Conservation (phyloP, 768 basidiomycete species). For the Clitopilus passeckerianus region DNA sequence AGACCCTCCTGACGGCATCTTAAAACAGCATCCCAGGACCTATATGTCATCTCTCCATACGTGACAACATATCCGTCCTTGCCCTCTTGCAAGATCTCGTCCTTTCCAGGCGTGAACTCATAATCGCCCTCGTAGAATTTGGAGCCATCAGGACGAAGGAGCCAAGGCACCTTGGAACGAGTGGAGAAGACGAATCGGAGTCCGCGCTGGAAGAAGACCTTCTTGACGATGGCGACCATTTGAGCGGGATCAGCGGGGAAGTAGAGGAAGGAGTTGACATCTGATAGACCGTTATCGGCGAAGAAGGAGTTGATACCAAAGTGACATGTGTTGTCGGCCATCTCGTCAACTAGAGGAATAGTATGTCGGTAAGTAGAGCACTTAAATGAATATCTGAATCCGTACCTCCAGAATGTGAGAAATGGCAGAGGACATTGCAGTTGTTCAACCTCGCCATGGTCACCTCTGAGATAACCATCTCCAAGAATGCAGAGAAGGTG, state of each 20-base stretch:
- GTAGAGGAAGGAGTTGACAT: conserved; percentile 76
- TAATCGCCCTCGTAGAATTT: conserved; percentile 63
- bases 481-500: conserved; percentile 88
- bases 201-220: conserved; percentile 80
- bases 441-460: conserved; percentile 92
- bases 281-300: conserved; percentile 82
- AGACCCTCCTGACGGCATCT: conserved; percentile 66
- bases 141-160: conserved; percentile 71
- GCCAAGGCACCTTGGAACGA: conserved; percentile 84
- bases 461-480: conserved; percentile 86
- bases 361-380: neutral
- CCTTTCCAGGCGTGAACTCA: conserved; percentile 79
- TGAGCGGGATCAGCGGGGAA: conserved; percentile 85
- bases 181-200: conserved; percentile 87
- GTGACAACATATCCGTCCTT: conserved; percentile 79
- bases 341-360: conserved; percentile 52
- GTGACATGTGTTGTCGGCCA: conserved; percentile 50
- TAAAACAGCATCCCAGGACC: conserved; percentile 79
- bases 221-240: conserved; percentile 72
- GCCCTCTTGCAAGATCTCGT: conserved; percentile 76
- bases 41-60: conserved; percentile 85
- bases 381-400: conserved; percentile 3
- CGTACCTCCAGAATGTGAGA: conserved; percentile 82
- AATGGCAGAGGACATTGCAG: conserved; percentile 85
- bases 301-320: conserved; percentile 77